Percentiles rank a stretch among this genome's conserved stretches.
Evolutionary conservation across 106 monocot genomes (phyloP).

Genomic region (Narthecium ossifragum): DNA sequence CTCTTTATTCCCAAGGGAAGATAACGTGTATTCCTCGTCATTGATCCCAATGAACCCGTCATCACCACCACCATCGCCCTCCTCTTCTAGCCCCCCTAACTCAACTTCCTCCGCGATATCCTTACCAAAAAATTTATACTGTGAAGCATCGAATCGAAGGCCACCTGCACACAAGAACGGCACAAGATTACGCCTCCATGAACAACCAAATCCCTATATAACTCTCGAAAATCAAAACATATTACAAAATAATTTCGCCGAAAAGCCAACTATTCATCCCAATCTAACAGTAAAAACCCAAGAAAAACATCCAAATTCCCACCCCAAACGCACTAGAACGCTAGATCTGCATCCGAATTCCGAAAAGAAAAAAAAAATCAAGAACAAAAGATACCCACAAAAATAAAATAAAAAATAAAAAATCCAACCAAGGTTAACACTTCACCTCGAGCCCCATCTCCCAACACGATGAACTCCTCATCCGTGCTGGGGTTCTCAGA

Average conservation of each 20-base stretch:
- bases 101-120: constrained; percentile 63
- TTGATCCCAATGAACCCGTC: constrained; percentile 14
- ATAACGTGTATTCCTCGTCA: constrained; percentile 23
- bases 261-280: background rate
- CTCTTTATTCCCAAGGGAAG: constrained; percentile 21
- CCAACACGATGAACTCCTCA: background rate
- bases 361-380: background rate
- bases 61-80: constrained; percentile 16
- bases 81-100: constrained; percentile 70
- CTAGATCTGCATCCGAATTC: background rate
- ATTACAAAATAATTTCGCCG: no score
- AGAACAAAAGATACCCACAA: background rate
- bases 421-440: background rate
- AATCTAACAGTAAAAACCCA: background rate
- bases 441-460: background rate
- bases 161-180: constrained; percentile 24
- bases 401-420: background rate
- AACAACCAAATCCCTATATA: background rate
- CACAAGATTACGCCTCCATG: background rate
- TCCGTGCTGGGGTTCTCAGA: background rate
- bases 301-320: background rate
- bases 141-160: constrained; percentile 67
- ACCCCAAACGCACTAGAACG: background rate
- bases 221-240: constrained; percentile 2
- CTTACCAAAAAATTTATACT: constrained; percentile 80